Conservation (phyloP, 1,284 basidiomycete species). For the Ceratobasidium sp. region DNA sequence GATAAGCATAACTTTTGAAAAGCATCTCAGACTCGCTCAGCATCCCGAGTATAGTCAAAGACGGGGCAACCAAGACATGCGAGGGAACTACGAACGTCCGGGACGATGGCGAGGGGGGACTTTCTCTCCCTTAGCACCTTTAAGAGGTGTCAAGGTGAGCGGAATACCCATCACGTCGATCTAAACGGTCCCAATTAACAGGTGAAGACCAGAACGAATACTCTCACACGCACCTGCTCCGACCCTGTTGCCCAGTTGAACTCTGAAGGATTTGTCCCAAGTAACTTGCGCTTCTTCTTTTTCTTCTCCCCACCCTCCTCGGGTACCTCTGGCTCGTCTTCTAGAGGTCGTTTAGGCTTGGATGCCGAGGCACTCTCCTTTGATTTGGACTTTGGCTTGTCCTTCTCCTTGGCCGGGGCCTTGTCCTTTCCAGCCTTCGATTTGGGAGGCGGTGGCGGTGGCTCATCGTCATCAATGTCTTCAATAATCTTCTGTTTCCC, state of each 20-base stretch:
- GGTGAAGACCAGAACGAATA: neutral
- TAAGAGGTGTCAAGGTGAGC: constrained; percentile 17
- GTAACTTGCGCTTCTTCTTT: constrained; percentile 38
- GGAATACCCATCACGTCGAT: constrained; percentile 25
- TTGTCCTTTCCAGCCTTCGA: constrained; percentile 22
- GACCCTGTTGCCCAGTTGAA: constrained; percentile 29
- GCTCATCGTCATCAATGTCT: constrained; percentile 5
- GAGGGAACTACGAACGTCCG: constrained; percentile 7
- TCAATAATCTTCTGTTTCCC: constrained; percentile 26
- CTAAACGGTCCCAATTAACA: neutral
- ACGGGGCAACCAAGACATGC: neutral
- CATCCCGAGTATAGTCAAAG: neutral
- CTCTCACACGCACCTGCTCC: neutral
- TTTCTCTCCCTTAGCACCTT: constrained; percentile 26
- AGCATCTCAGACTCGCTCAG: neutral
- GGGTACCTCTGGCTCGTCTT: constrained; percentile 21
- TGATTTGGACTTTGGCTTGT: constrained; percentile 18
- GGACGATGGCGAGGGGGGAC: constrained; percentile 32
- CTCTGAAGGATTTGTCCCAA: constrained; percentile 9
- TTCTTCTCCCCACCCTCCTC: constrained; percentile 35
- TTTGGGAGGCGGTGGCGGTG: neutral
- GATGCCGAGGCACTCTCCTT: constrained; percentile 19
- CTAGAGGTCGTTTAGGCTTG: constrained; percentile 19
- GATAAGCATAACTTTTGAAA: neutral
- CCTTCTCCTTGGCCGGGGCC: constrained; percentile 34